Evolutionary conservation across 768 basidiomycete species (phyloP).

Genomic region (Leccinum barrowsii): DNA sequence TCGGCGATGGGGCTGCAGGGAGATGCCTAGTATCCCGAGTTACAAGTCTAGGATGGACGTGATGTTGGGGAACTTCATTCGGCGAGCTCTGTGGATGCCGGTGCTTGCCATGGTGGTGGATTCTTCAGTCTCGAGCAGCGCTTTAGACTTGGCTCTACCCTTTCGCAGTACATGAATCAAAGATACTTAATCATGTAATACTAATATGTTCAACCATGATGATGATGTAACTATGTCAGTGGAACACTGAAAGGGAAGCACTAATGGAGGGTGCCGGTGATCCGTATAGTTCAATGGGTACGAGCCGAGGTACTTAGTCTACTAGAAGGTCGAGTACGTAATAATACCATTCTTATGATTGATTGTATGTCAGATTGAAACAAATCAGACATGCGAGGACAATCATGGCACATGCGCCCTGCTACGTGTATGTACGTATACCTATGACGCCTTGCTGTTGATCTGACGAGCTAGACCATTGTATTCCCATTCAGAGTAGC

Average conservation of each 20-base stretch:
- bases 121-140: neutral
- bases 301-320: neutral
- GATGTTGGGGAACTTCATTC: neutral
- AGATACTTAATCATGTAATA: neutral
- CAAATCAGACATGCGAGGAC: too few species aligned
- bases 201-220: neutral
- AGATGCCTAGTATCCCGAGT: neutral
- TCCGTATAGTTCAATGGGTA: neutral
- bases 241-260: neutral
- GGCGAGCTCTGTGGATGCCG: neutral
- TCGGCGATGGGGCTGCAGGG: neutral
- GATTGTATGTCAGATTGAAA: neutral
- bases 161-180: neutral
- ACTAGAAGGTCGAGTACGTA: neutral
- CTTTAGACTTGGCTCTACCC: neutral
- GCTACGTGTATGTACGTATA: too few species aligned
- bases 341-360: neutral
- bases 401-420: too few species aligned
- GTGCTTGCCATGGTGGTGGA: neutral
- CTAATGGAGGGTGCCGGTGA: neutral
- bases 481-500: slow-evolving; percentile 91
- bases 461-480: slow-evolving; percentile 81
- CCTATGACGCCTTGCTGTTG: too few species aligned
- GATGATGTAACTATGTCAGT: neutral
- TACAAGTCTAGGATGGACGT: neutral